Conservation (phyloP, 2,329 filamentous ascomycete genomes). For the Pyrenophora teres region DNA sequence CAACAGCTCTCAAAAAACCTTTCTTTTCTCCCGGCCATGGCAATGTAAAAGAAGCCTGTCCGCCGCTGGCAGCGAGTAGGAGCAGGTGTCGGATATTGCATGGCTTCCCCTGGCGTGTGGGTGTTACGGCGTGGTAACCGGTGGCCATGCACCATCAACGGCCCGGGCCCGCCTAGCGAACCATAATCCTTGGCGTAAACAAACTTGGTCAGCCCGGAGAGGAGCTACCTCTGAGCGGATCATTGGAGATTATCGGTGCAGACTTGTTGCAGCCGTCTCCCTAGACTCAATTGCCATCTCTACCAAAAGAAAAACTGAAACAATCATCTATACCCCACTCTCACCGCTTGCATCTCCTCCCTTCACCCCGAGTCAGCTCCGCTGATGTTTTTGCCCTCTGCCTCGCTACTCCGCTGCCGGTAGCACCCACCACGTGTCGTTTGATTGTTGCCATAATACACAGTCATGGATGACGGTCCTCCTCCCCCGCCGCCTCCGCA, state of each 20-base stretch:
- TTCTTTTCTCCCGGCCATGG: slow-evolving; percentile 2
- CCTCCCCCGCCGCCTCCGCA: slow-evolving; percentile 85
- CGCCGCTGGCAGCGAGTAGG: slow-evolving; percentile 9
- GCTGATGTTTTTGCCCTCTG: slow-evolving; percentile 35
- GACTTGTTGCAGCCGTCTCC: slow-evolving; percentile 11
- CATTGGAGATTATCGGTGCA: background rate
- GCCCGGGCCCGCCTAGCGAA: slow-evolving; percentile 19
- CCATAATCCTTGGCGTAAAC: slow-evolving; percentile 22
- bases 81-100: slow-evolving; percentile 2
- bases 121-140: slow-evolving; percentile 21
- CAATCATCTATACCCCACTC: slow-evolving; percentile 6
- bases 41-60: slow-evolving; percentile 6
- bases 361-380: slow-evolving; percentile 23
- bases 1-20: slow-evolving; percentile 8
- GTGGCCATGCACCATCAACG: slow-evolving; percentile 20
- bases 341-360: slow-evolving; percentile 6
- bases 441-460: slow-evolving; percentile 17
- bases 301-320: slow-evolving; percentile 1
- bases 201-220: slow-evolving; percentile 13
- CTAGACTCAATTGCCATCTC: slow-evolving; percentile 9
- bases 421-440: slow-evolving; percentile 1
- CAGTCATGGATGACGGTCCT: slow-evolving; percentile 51
- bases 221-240: slow-evolving; percentile 10
- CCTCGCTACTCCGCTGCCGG: slow-evolving; percentile 10
- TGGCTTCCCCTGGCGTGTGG: slow-evolving; percentile 8